A percentile compares a stretch with the other conserved stretches of the same genome.
Conservation (phyloP, 2,329 filamentous ascomycete genomes). For the Cladosporium sp. region DNA sequence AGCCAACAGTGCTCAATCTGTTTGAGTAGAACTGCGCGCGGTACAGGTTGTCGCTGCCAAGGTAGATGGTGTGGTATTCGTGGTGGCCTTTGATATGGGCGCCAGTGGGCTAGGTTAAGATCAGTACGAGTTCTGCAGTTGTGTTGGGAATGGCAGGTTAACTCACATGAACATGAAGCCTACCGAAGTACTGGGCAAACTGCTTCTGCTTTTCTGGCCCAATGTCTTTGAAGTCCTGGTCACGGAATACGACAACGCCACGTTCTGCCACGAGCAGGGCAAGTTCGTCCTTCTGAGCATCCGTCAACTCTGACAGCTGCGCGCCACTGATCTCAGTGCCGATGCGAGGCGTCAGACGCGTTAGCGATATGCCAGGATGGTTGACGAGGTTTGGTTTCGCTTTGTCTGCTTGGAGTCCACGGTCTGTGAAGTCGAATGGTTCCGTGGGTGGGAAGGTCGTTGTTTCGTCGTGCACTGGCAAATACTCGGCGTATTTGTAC, state of each 20-base stretch:
- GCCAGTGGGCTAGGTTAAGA: slow-evolving; percentile 53
- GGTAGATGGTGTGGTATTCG: slow-evolving; percentile 14
- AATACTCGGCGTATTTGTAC: not conserved
- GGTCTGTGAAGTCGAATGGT: slow-evolving; percentile 68
- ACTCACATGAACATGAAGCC: slow-evolving; percentile 8
- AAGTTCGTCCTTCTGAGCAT: slow-evolving; percentile 56
- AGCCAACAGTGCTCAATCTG: slow-evolving; percentile 65
- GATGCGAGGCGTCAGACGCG: slow-evolving; percentile 1
- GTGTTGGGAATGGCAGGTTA: too few relatives aligned
- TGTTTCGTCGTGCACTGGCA: not conserved
- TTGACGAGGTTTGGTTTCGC: slow-evolving; percentile 62
- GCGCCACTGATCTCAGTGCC: slow-evolving; percentile 59
- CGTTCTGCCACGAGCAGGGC: slow-evolving; percentile 57
- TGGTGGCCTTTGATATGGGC: slow-evolving; percentile 61
- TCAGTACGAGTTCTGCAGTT: slow-evolving; percentile 52
- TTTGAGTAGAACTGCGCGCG: slow-evolving; percentile 63
- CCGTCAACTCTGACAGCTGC: slow-evolving; percentile 55
- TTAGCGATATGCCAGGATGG: not conserved
- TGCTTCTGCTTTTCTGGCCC: slow-evolving; percentile 14
- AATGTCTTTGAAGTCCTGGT: slow-evolving; percentile 12
- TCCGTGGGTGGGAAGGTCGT: slow-evolving; percentile 27
- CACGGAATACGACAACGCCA: slow-evolving; percentile 56
- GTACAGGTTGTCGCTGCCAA: not conserved
- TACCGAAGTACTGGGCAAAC: slow-evolving; percentile 17
- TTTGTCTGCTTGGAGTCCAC: slow-evolving; percentile 68